Percentiles rank a stretch among this genome's conserved stretches.
phyloP scores from a whole-genome alignment of 1,139 yeast genomes.

The Candida dubliniensis region DNA sequence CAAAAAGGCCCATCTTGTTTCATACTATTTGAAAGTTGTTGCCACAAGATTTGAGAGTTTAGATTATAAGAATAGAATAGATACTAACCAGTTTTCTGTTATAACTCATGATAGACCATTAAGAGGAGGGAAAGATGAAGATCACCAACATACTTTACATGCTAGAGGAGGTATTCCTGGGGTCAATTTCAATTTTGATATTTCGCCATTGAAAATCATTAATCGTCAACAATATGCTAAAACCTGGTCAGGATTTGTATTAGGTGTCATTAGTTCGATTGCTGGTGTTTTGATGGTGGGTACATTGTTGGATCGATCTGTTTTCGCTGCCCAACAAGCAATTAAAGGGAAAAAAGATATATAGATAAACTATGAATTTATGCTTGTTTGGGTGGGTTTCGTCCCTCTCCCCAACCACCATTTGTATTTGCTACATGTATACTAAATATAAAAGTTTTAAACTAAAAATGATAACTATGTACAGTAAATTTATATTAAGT shows the following conservation, averaged over 20 bases:
- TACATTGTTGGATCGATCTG: slow-evolving; percentile 80
- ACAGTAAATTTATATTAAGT: slow-evolving; percentile 3
- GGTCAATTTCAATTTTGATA: slow-evolving; percentile 81
- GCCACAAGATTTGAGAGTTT: slow-evolving; percentile 81
- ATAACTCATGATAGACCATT: slow-evolving; percentile 87
- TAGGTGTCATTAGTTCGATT: slow-evolving; percentile 83
- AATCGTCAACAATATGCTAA: slow-evolving; percentile 77
- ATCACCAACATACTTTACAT: slow-evolving; percentile 86
- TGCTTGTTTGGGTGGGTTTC: too few species aligned
- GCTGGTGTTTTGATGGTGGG: slow-evolving; percentile 96
- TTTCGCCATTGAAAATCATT: slow-evolving; percentile 89
- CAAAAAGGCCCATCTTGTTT: slow-evolving; percentile 62
- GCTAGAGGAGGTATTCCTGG: slow-evolving; percentile 91
- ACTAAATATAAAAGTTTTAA: not conserved
- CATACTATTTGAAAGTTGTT: slow-evolving; percentile 86
- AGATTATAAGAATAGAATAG: slow-evolving; percentile 48
- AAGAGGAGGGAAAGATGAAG: slow-evolving; percentile 83
- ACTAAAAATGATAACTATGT: slow-evolving; percentile 5
- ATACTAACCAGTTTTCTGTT: slow-evolving; percentile 90
- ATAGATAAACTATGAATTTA: slow-evolving; percentile 15
- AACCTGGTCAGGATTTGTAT: slow-evolving; percentile 81
- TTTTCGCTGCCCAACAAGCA: slow-evolving; percentile 86
- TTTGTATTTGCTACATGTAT: not conserved
- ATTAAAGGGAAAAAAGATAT: slow-evolving; percentile 68
- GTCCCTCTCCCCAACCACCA: too few species aligned